Conservation (phyloP, 83 land plant species). For the Isoetes engelmannii region DNA sequence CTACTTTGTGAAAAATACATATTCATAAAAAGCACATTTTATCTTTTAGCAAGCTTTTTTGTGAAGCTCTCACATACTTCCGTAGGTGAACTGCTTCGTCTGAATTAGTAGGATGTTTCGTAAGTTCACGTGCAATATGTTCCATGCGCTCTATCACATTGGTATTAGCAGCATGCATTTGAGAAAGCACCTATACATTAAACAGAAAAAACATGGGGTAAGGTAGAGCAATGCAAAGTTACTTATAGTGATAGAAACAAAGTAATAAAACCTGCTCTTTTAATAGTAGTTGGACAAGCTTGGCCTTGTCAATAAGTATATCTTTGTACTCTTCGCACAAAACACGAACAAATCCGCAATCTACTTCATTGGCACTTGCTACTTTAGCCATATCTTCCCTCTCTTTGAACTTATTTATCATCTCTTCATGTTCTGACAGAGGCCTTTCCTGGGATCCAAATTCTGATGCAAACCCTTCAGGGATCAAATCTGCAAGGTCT, state of each 20-base stretch:
- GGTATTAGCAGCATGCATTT: conserved; percentile 22
- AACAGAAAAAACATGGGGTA: too few species aligned
- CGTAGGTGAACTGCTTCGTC: conserved; percentile 34
- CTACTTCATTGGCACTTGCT: conserved; percentile 26
- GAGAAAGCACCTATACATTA: conserved; percentile 21
- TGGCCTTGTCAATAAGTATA: conserved; percentile 28
- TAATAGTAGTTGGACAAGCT: conserved; percentile 22
- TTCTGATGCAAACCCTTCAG: conserved; percentile 31
- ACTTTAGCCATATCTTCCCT: conserved; percentile 24
- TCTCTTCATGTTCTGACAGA: conserved; percentile 21
- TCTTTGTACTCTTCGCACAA: conserved; percentile 22
- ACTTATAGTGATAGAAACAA: background rate
- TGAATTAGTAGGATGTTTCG: conserved; percentile 31
- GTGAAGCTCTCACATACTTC: conserved; percentile 22
- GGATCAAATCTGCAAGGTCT: conserved; percentile 22
- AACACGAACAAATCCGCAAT: conserved; percentile 30
- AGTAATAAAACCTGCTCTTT: conserved; percentile 24
- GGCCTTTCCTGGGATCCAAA: conserved; percentile 31
- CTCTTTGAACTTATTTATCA: conserved; percentile 16
- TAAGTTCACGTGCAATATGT: conserved; percentile 25
- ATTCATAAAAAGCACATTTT: background rate
- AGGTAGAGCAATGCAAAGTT: background rate
- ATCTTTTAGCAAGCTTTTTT: background rate
- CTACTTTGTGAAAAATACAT: background rate
- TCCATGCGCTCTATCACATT: conserved; percentile 23